A percentile compares a stretch with the other conserved stretches of the same genome.
phyloP scores from a whole-genome alignment of 1,284 basidiomycete species.

The Quambalaria eucalypti region DNA sequence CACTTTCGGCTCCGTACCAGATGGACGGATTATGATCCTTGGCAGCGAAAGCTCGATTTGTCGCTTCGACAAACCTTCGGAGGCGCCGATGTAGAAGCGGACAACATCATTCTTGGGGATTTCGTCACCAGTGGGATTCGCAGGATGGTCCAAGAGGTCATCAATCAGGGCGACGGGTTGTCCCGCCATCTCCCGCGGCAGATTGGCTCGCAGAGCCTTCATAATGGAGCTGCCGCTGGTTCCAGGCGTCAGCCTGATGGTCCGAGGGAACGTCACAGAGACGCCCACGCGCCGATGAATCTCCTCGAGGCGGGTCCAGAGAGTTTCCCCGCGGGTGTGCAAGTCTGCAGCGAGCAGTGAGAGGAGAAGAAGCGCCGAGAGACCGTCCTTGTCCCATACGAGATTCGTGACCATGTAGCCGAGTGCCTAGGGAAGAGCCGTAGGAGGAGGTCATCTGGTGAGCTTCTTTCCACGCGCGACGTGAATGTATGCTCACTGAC shows the following conservation, averaged over 20 bases:
- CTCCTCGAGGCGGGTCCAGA: constrained; percentile 34
- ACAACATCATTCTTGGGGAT: constrained; percentile 37
- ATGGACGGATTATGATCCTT: constrained; percentile 32
- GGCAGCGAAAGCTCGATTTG: constrained; percentile 30
- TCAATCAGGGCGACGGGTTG: constrained; percentile 23
- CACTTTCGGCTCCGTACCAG: constrained; percentile 29
- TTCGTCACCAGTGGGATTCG: constrained; percentile 18
- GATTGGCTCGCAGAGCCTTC: constrained; percentile 22
- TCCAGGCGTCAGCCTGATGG: constrained; percentile 28
- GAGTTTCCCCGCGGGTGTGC: constrained; percentile 17
- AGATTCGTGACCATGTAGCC: constrained; percentile 32
- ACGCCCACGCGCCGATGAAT: constrained; percentile 28
- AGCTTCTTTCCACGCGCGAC: no score
- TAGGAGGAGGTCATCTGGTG: no score
- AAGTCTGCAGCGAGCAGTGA: constrained; percentile 28
- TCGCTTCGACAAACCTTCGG: constrained; percentile 9
- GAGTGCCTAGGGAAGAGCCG: no score
- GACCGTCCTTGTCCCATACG: constrained; percentile 40
- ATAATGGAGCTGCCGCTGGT: constrained; percentile 29
- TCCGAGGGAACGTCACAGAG: constrained; percentile 28
- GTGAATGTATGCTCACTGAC: no score
- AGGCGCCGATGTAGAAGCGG: constrained; percentile 28
- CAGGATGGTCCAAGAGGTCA: constrained; percentile 17
- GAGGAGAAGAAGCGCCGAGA: constrained; percentile 29
- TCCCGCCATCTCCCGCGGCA: constrained; percentile 2